Evolutionary conservation across 495 filamentous ascomycete species (phyloP), one percentile per base, ranked within the genome.

Genomic region (Penicillium taxi): DNA sequence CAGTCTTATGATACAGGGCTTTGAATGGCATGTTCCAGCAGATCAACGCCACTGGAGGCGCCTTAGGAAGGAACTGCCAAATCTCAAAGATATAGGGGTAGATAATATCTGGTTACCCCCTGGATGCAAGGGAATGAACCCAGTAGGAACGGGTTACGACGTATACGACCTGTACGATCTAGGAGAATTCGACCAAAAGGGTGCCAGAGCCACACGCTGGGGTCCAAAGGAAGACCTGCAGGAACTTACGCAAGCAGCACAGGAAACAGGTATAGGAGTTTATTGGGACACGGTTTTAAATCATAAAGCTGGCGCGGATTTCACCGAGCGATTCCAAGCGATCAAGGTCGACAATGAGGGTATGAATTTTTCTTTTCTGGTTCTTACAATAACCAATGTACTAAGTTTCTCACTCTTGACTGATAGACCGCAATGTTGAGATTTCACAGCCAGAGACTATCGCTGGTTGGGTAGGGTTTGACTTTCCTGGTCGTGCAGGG

Each of bases 271-370:
- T 0, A 61, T 84, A 1, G 77, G 74, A 1, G 49, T 84, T 4
- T 78, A 80, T 50, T 86, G 78, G 73, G 82, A 88, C 56, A 78
- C 80, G 12, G 79, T 88, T 6, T 60, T 86, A 35, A 88, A 86
- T 41, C 82, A 86, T 56, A 85, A 84, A 55, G 77, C 79, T n/a
- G 79, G 67, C 7, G 82, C 77, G 11, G 82, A 86, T 52, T 63
- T 56, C 24, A 71, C 65, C 6, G 78, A 86, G 53, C 64, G 62
- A 20, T 78, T 72, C 42, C 37, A 56, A 24, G 78, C 71, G 1
- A 66, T 82, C 32, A 77, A 78, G 49, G 79, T 84, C 11, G 67
- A 82, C 45, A 59, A 66, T 2, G 48, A 70, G 41, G 55, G 70
- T 73, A 55, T 26, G 26, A 14, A 46, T 43, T 2, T 12, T 9